Base-by-base conservation (phyloP, 1,284 basidiomycete species). In the Phellinidium pouzarii region DNA sequence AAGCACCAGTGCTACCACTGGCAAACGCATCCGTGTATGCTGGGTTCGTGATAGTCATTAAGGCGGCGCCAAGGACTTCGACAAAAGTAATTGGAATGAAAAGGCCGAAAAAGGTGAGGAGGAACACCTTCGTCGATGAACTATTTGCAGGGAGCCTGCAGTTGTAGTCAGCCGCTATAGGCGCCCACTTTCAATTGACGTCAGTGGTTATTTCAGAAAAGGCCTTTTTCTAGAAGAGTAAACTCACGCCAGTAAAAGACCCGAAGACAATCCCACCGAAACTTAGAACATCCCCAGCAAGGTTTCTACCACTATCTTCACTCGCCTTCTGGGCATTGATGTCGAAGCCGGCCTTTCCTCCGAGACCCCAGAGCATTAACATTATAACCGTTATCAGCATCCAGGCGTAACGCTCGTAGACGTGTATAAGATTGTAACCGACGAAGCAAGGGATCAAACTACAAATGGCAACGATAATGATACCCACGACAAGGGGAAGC, bases 391-490 rank as follows among this genome's bases (percentile, higher is more conserved):
- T 66, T 29, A 75, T 71, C 23, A 76, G 64, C 3, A 79, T 71
- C 83, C 83, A 86, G 6, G 80, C 75, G 56, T 78, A 82, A 11
- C 79, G 72, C 58, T 85, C 81, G 61, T 80, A 83, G 52, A 71
- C 60, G 60, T 82, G 79, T 9, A 83, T 69, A 50, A 79, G 66
- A 53, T 75, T 60, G 60, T 83, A 77, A 1, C 74, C 75, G 19
- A 77, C 59, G 52, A 77, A 74, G 54, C 75, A 76, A 14, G 75
- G 75, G n/a, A 77, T 63, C 22, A 77, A 59, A 43, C 66, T 70
- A 57, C 68, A 69, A 11, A 77, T 41, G 12, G 68, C 67, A 26
- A 77, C 66, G 43, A 77, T 72, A 50, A 75, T 65, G 50, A 77
- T 69, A 25, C 74, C 75, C 4, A 66, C 73, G 3, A 72, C 66